phyloP scores from a whole-genome alignment of 2,329 filamentous ascomycete genomes.

The Sclerotinia spermophila region DNA sequence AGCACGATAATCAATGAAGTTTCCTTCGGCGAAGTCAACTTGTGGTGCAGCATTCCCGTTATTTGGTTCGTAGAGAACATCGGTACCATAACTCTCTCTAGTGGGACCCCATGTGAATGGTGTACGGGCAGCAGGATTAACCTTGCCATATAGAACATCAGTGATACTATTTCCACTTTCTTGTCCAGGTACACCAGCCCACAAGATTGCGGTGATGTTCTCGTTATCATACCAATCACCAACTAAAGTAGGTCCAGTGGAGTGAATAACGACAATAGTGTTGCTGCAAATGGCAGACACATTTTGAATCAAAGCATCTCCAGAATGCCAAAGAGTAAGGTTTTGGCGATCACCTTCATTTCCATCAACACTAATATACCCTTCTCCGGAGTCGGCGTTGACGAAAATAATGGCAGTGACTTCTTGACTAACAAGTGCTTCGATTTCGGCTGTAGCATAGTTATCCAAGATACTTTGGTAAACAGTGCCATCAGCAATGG shows the following conservation, averaged over 20 bases:
- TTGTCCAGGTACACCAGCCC: constrained; percentile 78
- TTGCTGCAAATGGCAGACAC: constrained; percentile 77
- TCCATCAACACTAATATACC: constrained; percentile 75
- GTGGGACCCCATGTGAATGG: constrained; percentile 76
- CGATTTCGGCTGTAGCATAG: constrained; percentile 63
- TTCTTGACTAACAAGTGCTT: constrained; percentile 56
- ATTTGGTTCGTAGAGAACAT: constrained; percentile 53
- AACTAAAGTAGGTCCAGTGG: constrained; percentile 73
- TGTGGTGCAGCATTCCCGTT: constrained; percentile 65
- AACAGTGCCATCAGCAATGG: constrained; percentile 54
- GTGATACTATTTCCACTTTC: constrained; percentile 76
- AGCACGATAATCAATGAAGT: constrained; percentile 77
- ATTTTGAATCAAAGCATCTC: constrained; percentile 76
- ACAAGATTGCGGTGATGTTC: constrained; percentile 81
- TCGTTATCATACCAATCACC: constrained; percentile 69
- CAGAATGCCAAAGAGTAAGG: constrained; percentile 81
- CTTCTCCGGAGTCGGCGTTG: constrained; percentile 83
- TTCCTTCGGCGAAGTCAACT: constrained; percentile 69
- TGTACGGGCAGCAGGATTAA: constrained; percentile 72
- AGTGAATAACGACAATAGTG: constrained; percentile 90
- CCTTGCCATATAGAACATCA: constrained; percentile 78
- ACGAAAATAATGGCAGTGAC: constrained; percentile 82
- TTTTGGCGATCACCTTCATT: constrained; percentile 91
- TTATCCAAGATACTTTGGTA: constrained; percentile 68
- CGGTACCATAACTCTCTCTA: constrained; percentile 46